phyloP scores from a whole-genome alignment of 176 grass and related monocot species.

The Musa troglodytarum region DNA sequence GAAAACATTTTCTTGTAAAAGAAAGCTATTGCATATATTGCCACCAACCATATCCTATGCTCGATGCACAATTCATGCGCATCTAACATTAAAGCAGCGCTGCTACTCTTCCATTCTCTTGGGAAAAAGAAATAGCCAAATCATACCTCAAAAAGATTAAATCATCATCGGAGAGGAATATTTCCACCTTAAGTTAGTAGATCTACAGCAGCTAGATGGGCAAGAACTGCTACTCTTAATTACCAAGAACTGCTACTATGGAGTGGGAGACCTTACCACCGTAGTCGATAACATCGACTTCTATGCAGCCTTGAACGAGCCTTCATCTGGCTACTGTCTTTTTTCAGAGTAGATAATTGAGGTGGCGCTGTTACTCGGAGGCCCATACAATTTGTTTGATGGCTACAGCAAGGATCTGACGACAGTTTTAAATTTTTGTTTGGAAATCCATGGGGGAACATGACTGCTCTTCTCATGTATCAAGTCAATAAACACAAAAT shows the following conservation, averaged over 20 bases:
- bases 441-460: neutral
- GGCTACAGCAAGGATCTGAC: neutral
- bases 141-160: neutral
- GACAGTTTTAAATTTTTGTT: neutral
- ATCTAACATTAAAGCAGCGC: no score
- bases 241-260: neutral
- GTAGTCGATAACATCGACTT: neutral
- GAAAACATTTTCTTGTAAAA: no score
- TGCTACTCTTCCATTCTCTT: no score
- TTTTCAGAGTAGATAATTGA: neutral
- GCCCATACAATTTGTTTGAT: neutral
- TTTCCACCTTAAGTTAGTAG: slow-evolving; percentile 2
- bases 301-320: neutral
- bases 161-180: neutral
- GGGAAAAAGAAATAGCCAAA: neutral
- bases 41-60: no score
- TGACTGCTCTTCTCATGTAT: neutral
- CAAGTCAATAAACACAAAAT: neutral
- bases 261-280: neutral
- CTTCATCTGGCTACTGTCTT: neutral
- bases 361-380: neutral
- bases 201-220: neutral
- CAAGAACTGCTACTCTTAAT: no score
- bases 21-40: no score
- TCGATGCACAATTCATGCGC: no score